These are phyloP conservation scores for Phytophthora macrochlamydospora DNA, from an alignment of 352 stramenopile genomes.

Conservation along the genomic window DNA sequence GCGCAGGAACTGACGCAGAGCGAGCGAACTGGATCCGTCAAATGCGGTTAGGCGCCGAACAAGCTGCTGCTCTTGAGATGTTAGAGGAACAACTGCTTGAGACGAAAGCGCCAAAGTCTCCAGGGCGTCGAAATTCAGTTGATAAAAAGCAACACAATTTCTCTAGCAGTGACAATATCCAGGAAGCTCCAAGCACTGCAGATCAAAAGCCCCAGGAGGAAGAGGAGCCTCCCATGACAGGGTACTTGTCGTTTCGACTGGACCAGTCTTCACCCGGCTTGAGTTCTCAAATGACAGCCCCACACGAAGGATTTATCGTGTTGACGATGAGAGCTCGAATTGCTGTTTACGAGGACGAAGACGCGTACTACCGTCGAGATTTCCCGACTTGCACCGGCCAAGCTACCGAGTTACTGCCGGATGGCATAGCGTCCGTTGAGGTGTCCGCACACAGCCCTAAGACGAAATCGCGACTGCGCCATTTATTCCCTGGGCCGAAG, in stretches of 20 bases:
- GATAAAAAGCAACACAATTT: constrained; percentile 19
- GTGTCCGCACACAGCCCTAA: constrained; percentile 21
- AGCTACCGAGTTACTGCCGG: constrained; percentile 37
- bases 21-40: constrained; percentile 74
- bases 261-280: constrained; percentile 12
- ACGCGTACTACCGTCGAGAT: constrained; percentile 38
- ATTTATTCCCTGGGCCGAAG: constrained; percentile 25
- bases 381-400: constrained; percentile 28
- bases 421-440: constrained; percentile 17
- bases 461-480: constrained; percentile 21
- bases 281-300: constrained; percentile 16
- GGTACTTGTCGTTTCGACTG: constrained; percentile 31
- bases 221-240: constrained; percentile 29
- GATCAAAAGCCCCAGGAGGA: constrained; percentile 10
- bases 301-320: constrained; percentile 41
- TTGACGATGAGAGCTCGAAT: constrained; percentile 37
- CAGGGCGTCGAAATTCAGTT: constrained; percentile 23
- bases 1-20: constrained; percentile 58
- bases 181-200: not conserved
- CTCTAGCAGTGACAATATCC: constrained; percentile 3
- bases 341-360: constrained; percentile 55
- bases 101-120: constrained; percentile 27
- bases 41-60: constrained; percentile 56
- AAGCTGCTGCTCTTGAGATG: constrained; percentile 57
- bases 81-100: constrained; percentile 56